Conservation (phyloP, 2,329 filamentous ascomycete species). For the Fusarium begoniae region DNA sequence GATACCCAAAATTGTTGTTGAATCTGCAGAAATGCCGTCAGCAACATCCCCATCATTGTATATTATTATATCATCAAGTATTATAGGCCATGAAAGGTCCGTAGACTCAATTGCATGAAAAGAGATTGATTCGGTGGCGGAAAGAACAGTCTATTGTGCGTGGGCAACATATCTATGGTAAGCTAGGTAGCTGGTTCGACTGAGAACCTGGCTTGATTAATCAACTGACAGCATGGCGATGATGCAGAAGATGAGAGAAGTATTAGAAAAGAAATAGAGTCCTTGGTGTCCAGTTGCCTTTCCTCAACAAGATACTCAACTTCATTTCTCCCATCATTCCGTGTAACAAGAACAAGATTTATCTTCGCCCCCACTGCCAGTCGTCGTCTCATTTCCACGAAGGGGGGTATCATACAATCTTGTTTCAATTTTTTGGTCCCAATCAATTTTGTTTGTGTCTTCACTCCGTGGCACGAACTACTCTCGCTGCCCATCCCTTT, state of each 20-base stretch:
- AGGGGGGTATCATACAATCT: conserved; percentile 32
- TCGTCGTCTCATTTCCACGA: conserved; percentile 31
- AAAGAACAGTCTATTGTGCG: conserved; percentile 45
- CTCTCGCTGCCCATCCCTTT: conserved; percentile 29
- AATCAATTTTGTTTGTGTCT: conserved; percentile 3
- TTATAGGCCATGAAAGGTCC: neutral
- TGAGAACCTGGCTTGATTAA: conserved; percentile 31
- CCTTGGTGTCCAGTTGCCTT: conserved; percentile 10
- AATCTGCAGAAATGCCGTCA: neutral
- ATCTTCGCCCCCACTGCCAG: conserved; percentile 19
- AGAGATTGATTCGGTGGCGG: conserved; percentile 25
- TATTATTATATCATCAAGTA: neutral
- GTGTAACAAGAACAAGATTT: conserved; percentile 1
- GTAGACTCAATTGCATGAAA: neutral
- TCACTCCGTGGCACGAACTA: conserved; percentile 31
- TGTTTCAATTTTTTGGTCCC: conserved; percentile 10
- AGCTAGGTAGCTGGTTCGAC: conserved; percentile 38
- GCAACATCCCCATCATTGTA: neutral
- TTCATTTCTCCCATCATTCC: conserved; percentile 4
- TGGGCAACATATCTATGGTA: conserved; percentile 45
- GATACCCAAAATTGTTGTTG: conserved; percentile 20
- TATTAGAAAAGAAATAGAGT: conserved; percentile 7
- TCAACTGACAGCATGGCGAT: conserved; percentile 18
- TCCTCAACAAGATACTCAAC: neutral
- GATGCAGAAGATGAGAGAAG: conserved; percentile 24